phyloP scores from a whole-genome alignment of 352 stramenopile genomes.

The Globisporangium spinosum region DNA sequence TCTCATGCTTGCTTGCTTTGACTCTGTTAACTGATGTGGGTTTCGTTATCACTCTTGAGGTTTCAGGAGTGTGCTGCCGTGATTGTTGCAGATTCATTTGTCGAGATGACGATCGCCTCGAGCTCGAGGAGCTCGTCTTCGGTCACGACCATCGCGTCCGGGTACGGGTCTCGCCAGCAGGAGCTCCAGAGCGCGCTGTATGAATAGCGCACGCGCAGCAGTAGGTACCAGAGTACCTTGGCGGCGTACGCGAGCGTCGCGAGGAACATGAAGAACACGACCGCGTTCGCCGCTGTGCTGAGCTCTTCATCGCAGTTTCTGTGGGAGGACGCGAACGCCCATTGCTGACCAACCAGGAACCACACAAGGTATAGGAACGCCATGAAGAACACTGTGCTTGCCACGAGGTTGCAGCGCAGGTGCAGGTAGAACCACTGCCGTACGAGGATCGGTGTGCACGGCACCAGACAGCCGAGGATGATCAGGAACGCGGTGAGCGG shows the following conservation, averaged over 20 bases:
- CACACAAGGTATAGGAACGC: conserved; percentile 25
- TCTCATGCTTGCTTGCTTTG: background rate
- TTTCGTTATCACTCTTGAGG: background rate
- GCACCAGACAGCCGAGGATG: conserved; percentile 27
- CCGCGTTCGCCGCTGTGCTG: conserved; percentile 26
- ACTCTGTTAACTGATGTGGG: background rate
- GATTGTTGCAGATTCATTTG: background rate
- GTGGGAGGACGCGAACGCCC: conserved; percentile 33
- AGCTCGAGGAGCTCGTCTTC: conserved; percentile 27
- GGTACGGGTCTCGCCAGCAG: conserved; percentile 32
- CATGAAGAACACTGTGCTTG: conserved; percentile 18
- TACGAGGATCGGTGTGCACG: conserved; percentile 30
- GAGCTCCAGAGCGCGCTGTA: conserved; percentile 31
- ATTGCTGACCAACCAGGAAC: conserved; percentile 31
- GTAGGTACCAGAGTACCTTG: conserved; percentile 41
- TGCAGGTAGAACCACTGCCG: conserved; percentile 45
- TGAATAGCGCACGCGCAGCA: conserved; percentile 28
- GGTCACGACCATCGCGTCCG: conserved; percentile 22
- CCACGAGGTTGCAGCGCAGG: conserved; percentile 24
- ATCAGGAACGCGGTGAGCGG: conserved; percentile 30
- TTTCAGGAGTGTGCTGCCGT: background rate
- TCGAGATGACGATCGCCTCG: conserved; percentile 16
- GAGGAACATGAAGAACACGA: conserved; percentile 32
- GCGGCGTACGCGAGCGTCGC: conserved; percentile 28
- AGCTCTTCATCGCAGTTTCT: conserved; percentile 33